Evolutionary conservation across 2,329 filamentous ascomycete species (phyloP), one percentile per base, ranked within the genome.

Genomic region (Plenodomus biglobosus): DNA sequence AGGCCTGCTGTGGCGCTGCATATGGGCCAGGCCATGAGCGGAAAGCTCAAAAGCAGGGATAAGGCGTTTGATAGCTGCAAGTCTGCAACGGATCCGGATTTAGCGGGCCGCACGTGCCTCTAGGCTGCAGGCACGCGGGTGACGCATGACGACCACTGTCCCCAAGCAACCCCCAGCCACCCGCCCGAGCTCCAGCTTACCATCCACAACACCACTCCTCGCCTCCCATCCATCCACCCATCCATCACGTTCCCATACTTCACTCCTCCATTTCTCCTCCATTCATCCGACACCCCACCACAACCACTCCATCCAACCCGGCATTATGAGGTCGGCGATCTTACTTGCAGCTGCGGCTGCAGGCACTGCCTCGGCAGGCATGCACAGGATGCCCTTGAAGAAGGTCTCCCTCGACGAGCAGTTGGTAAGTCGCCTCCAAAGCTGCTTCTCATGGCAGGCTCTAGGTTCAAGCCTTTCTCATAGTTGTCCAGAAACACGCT

Each of bases 361-460:
- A 68, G 88, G 88, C 79, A 85, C 87, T 72, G 88, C 88, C 72
- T 83, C 88, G 71, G 92, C 90, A 64, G 90, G 85, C 68, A 81
- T 96, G 61, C 90, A 97, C 85, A 95, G 90, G 82, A 87, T 96
- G 83, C 94, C 95, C 83, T 86, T 99, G 69, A 88, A 96, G 83
- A 99, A 99, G 87, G 79, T 97, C 55, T 87, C 94, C 61, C 80
- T 99, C 50, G 83, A 86, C 41, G 90, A 97, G 74, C 94, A 97
- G 80, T 84, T 99, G 69, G 92, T 95, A 79, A 72, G 88, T 80
- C 50, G 32, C 52, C 51, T 27, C 50, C 53, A 50, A 45, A 19
- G 42, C 44, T 37, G 41, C 50, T 38, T 42, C 38, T 35, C 32
- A 48, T 19, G 38, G 42, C 22, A 27, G 39, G 41, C 46, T 17